phyloP scores from a whole-genome alignment of 768 basidiomycete species.

The Russula lepida region DNA sequence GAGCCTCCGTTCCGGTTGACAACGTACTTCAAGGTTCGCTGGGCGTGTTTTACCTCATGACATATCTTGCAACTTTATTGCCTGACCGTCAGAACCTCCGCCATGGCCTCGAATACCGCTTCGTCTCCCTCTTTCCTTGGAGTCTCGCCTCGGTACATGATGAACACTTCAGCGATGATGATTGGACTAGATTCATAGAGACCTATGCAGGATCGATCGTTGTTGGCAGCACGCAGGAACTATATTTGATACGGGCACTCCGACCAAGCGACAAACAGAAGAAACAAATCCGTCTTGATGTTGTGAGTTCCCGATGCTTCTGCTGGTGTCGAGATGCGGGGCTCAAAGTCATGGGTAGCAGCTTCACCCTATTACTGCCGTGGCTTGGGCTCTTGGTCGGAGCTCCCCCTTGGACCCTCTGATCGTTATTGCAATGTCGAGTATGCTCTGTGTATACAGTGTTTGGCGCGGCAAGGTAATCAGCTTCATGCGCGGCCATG shows the following conservation, averaged over 20 bases:
- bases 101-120: constrained; percentile 28
- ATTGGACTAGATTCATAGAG: constrained; percentile 1
- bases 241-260: constrained; percentile 9
- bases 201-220: constrained; percentile 3
- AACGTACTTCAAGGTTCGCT: constrained; percentile 40
- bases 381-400: constrained; percentile 53
- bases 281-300: constrained; percentile 8
- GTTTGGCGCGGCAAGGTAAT: constrained; percentile 33
- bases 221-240: constrained; percentile 10
- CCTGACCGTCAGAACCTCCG: constrained; percentile 41
- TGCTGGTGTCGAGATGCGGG: neutral
- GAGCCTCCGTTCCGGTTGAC: constrained; percentile 35
- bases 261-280: constrained; percentile 1
- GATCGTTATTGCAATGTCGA: constrained; percentile 45
- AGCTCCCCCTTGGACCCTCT: constrained; percentile 45
- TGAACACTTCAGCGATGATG: constrained; percentile 3
- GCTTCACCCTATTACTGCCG: constrained; percentile 26
- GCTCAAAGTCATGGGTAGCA: constrained; percentile 1
- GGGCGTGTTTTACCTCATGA: neutral
- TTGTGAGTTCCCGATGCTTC: constrained; percentile 1
- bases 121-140: constrained; percentile 23
- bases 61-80: constrained; percentile 23
- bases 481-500: constrained; percentile 39
- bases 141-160: neutral
- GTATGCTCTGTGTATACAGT: constrained; percentile 50